These are phyloP conservation scores for Articulospora tetracladia DNA, from an alignment of 495 filamentous ascomycete genomes.

Conservation along the genomic window DNA sequence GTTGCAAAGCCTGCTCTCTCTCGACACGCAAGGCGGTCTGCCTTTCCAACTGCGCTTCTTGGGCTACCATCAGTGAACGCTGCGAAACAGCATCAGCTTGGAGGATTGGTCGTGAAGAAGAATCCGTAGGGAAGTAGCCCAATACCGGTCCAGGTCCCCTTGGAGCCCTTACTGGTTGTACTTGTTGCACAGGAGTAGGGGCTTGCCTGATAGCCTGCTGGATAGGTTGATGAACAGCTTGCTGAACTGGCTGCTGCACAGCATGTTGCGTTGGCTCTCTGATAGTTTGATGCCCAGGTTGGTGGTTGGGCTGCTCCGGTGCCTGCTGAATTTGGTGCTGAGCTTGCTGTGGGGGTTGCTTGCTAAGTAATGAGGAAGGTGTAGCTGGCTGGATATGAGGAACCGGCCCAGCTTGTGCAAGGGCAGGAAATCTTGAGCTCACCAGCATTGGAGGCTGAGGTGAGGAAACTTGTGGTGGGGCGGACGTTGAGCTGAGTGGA, in stretches of 20 bases:
- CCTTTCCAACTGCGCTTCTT: slow-evolving; percentile 28
- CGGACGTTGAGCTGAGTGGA: slow-evolving; percentile 8
- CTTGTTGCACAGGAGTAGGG: not conserved
- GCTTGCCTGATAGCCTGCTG: not conserved
- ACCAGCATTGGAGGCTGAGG: slow-evolving; percentile 22
- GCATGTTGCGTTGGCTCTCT: not conserved
- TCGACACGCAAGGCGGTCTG: slow-evolving; percentile 22
- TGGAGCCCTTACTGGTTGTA: not conserved
- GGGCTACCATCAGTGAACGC: slow-evolving; percentile 19
- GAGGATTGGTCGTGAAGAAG: slow-evolving; percentile 21
- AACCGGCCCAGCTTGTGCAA: slow-evolving; percentile 25
- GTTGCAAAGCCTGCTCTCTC: slow-evolving; percentile 30
- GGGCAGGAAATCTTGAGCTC: slow-evolving; percentile 27
- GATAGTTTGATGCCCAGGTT: not conserved
- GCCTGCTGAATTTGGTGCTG: slow-evolving; percentile 15
- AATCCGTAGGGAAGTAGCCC: slow-evolving; percentile 19
- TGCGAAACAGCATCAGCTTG: slow-evolving; percentile 26
- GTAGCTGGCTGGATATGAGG: slow-evolving; percentile 16
- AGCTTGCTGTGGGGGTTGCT: slow-evolving; percentile 16
- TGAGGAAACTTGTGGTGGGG: slow-evolving; percentile 24
- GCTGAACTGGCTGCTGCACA: not conserved
- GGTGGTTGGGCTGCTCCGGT: slow-evolving; percentile 3
- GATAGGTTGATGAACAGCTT: not conserved
- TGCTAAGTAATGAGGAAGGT: slow-evolving; percentile 12
- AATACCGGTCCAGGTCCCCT: slow-evolving; percentile 11